phyloP scores from a whole-genome alignment of 768 basidiomycete genomes.

The Trametes elegans region DNA sequence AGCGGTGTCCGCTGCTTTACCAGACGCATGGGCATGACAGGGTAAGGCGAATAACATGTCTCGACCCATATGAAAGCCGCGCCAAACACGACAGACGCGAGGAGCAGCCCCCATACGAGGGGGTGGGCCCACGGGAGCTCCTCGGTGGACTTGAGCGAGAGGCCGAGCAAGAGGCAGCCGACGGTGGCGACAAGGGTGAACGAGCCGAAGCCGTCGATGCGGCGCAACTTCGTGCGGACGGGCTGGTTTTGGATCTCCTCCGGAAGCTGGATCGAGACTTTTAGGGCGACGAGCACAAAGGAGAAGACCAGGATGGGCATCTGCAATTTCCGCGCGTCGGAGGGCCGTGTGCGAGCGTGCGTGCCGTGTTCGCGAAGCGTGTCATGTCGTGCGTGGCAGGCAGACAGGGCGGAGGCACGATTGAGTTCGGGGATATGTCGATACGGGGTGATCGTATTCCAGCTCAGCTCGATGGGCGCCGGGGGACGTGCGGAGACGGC shows the following conservation, averaged over 20 bases:
- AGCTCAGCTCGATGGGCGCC: constrained; percentile 13
- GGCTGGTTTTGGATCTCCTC: constrained; percentile 58
- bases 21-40: constrained; percentile 86
- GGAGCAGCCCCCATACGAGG: constrained; percentile 63
- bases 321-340: constrained; percentile 37
- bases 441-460: constrained; percentile 13
- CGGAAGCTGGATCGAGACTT: constrained; percentile 79
- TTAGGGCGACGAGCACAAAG: constrained; percentile 64
- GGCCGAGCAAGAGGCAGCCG: constrained; percentile 70
- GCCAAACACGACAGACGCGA: constrained; percentile 52
- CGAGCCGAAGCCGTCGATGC: constrained; percentile 85
- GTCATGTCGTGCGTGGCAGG: background rate
- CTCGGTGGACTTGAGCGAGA: constrained; percentile 76
- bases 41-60: constrained; percentile 72
- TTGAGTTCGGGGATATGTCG: constrained; percentile 6
- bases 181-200: constrained; percentile 72
- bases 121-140: constrained; percentile 76
- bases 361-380: too few relatives aligned
- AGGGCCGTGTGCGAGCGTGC: background rate
- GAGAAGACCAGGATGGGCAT: constrained; percentile 76
- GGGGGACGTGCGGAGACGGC: constrained; percentile 23
- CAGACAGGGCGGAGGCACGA: constrained; percentile 5
- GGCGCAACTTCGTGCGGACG: constrained; percentile 60
- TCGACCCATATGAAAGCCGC: constrained; percentile 76
- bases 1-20: constrained; percentile 77